Base-by-base conservation (phyloP, 768 basidiomycete genomes). In the Amanita fuliginea region DNA sequence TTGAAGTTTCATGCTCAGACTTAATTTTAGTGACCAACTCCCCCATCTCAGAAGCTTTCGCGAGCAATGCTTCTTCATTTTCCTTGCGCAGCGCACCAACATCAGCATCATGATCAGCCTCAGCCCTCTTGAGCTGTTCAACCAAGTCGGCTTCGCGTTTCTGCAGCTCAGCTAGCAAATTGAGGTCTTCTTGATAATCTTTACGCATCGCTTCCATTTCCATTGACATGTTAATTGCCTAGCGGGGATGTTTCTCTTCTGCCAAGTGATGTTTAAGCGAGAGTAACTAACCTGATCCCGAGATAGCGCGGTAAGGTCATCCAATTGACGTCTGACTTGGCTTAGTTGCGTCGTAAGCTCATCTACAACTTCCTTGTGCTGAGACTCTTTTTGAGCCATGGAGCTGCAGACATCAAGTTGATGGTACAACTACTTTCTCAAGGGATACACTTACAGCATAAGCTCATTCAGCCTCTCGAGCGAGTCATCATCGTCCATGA, bases 341-440 rank as follows among this genome's bases (percentile, higher is more conserved):
- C 56, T 62, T 19, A 96, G 71, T 58, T 94, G 79, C 11, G 68
- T 60, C 39, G 80, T 81, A 54, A 97, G 72, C 28, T 69, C 69
- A 36, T 89, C 82, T 22, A 96, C 85, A 19, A 77, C 61, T 59
- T 95, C 89, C 32, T 80, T 79, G 61, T 98, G 95, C 30, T 81
- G 73, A 3, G 89, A 85, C 63, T 99, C 96, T 63, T 98, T 98
- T 68, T 89, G 85, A 2, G 94, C 94, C 95, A 98, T 97, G 2
- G 95, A 90, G 54, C 92, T 96, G 51, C 57, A 40, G 41, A 7
- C 24, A 35, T 34, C 34, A 39, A 8, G 53, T 44, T 36, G 52
- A 56, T 42, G 49, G 28, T 3, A 40, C 7, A 40, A 19, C 7
- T 3, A 36, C 28, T 32, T 26, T 21, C 42, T 16, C 26, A 40